A percentile compares a stretch with the other conserved stretches of the same genome.
Conservation (phyloP, 1,139 yeast genomes). For the Candida buenavistaensis region DNA sequence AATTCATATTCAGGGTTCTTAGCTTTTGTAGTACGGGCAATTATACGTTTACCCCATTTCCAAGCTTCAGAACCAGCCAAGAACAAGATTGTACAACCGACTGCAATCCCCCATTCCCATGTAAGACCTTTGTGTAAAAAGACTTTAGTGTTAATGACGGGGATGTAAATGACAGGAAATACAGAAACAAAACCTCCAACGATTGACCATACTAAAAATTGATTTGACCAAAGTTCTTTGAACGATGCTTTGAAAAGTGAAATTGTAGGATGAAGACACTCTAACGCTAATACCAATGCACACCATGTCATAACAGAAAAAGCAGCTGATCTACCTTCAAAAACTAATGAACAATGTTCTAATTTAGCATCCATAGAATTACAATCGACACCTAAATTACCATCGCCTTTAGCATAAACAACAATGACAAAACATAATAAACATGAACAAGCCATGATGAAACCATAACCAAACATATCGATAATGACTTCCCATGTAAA, state of each 20-base stretch:
- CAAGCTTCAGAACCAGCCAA: conserved; percentile 63
- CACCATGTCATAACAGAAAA: conserved; percentile 92
- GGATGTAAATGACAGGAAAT: conserved; percentile 85
- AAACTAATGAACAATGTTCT: conserved; percentile 58
- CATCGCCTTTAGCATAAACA: conserved; percentile 67
- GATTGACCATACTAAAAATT: conserved; percentile 83
- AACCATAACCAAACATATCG: conserved; percentile 77
- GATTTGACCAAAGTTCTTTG: conserved; percentile 72
- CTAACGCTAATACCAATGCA: conserved; percentile 86
- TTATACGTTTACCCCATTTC: conserved; percentile 66
- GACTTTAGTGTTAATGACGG: conserved; percentile 78
- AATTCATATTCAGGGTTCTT: conserved; percentile 64
- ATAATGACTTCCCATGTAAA: conserved; percentile 69
- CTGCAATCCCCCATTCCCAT: conserved; percentile 82
- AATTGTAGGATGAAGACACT: conserved; percentile 73
- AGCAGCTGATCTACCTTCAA: conserved; percentile 76
- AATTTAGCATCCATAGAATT: conserved; percentile 32
- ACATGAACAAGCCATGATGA: conserved; percentile 73
- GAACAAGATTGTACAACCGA: conserved; percentile 64
- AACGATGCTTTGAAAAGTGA: conserved; percentile 72
- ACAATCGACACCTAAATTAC: conserved; percentile 67
- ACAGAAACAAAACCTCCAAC: conserved; percentile 68
- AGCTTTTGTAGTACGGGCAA: conserved; percentile 40
- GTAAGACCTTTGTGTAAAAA: conserved; percentile 74
- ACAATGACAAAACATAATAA: conserved; percentile 65